Percentiles rank a stretch among this genome's conserved stretches.
phyloP scores from a whole-genome alignment of 2,329 filamentous ascomycete species.

The Hortaea sp. region DNA sequence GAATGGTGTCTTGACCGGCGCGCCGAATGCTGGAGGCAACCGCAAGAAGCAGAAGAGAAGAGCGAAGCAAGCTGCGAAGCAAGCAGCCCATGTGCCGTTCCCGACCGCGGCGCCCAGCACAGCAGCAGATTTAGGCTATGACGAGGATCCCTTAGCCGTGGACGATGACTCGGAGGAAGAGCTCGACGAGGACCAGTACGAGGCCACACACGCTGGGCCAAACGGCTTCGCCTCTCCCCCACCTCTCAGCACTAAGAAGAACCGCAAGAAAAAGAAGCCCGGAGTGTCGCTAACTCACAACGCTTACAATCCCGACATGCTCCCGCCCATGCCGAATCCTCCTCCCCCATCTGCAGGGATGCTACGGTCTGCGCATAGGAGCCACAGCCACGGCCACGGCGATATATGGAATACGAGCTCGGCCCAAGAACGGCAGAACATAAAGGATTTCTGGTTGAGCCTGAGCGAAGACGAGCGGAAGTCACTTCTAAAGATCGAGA shows the following conservation, averaged over 20 bases:
- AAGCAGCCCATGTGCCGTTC: constrained; percentile 32
- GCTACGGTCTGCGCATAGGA: constrained; percentile 10
- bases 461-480: constrained; percentile 90
- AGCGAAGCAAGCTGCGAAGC: constrained; percentile 68
- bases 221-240: constrained; percentile 30
- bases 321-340: constrained; percentile 16
- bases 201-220: constrained; percentile 21
- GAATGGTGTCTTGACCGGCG: constrained; percentile 31
- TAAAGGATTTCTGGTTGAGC: constrained; percentile 96
- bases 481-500: constrained; percentile 93
- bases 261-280: constrained; percentile 52
- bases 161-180: constrained; percentile 34
- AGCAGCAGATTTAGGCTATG: constrained; percentile 30
- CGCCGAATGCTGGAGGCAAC: constrained; percentile 49
- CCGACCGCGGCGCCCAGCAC: constrained; percentile 4
- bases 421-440: constrained; percentile 87
- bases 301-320: constrained; percentile 16
- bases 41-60: constrained; percentile 92
- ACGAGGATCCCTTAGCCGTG: constrained; percentile 30
- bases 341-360: constrained; percentile 9
- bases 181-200: constrained; percentile 23
- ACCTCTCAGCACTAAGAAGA: constrained; percentile 28
- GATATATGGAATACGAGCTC: constrained; percentile 98
- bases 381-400: constrained; percentile 46
- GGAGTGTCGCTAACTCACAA: constrained; percentile 3